A percentile compares a stretch with the other conserved stretches of the same genome.
Conservation (phyloP, 148 eudicot genomes). For the Vaccinium myrtillus region DNA sequence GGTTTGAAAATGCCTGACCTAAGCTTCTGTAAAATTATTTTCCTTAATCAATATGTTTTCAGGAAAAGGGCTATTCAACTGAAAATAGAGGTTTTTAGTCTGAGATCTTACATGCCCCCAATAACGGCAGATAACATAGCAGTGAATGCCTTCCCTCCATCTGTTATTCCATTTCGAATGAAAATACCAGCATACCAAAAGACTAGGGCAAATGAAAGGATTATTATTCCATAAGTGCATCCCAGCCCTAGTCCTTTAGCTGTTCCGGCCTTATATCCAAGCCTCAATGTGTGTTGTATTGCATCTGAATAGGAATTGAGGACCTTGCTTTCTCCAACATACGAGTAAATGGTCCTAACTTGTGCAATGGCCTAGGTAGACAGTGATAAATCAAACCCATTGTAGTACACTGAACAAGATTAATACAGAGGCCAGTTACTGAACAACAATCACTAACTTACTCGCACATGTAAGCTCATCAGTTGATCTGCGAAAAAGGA, state of each 20-base stretch:
- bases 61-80: neutral
- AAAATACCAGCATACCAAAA: conserved; percentile 99
- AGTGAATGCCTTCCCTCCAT: conserved; percentile 98
- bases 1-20: conserved; percentile 96
- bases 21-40: conserved; percentile 68
- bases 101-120: conserved; percentile 91
- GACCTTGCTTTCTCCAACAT: conserved; percentile 87
- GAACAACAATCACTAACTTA: neutral
- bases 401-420: neutral
- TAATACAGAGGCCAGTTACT: too few relatives aligned
- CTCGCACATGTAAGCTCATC: neutral
- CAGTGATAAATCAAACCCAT: neutral
- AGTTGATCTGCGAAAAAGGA: neutral
- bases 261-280: conserved; percentile 98
- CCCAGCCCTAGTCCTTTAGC: conserved; percentile 98
- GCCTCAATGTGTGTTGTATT: conserved; percentile 83
- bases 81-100: neutral
- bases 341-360: conserved; percentile 95
- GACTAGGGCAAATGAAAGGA: conserved; percentile 99
- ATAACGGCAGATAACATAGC: conserved; percentile 97
- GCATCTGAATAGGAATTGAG: conserved; percentile 90
- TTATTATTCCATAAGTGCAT: conserved; percentile 94
- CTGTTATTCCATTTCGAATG: conserved; percentile 93
- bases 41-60: neutral
- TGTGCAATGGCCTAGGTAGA: conserved; percentile 82